Conservation (phyloP, 2,329 filamentous ascomycete species). For the Sclerotinia spermophila region DNA sequence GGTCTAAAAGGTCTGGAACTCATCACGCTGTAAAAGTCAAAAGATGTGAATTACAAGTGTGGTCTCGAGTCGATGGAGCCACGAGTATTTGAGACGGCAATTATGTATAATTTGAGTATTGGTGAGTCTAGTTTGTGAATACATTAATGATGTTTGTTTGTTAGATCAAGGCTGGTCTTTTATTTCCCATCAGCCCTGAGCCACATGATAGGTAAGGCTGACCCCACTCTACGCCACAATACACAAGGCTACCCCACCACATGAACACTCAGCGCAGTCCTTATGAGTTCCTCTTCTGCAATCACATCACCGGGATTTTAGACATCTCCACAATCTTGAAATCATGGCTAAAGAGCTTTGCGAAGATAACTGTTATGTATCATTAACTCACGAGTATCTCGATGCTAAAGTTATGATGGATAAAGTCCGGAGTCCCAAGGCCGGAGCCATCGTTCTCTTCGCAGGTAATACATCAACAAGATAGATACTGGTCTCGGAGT, state of each 20-base stretch:
- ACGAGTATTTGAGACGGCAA: not conserved
- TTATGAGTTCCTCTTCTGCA: not conserved
- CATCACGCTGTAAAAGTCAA: not conserved
- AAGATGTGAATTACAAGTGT: not conserved
- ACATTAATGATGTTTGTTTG: not conserved
- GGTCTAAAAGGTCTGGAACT: slow-evolving; percentile 16
- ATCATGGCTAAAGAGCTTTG: slow-evolving; percentile 41
- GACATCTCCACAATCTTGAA: not conserved
- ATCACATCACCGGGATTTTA: not conserved
- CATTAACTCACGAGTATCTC: slow-evolving; percentile 61
- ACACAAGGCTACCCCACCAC: not conserved
- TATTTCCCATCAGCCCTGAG: not conserved
- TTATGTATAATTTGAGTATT: not conserved
- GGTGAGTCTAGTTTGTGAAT: not conserved
- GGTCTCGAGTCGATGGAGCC: not conserved
- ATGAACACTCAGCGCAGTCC: not conserved
- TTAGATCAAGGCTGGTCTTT: slow-evolving; percentile 2
- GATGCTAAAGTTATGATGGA: slow-evolving; percentile 56
- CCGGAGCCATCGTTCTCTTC: slow-evolving; percentile 74
- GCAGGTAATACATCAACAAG: slow-evolving; percentile 50
- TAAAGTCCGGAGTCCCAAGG: slow-evolving; percentile 66
- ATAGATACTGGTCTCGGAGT: slow-evolving; percentile 9
- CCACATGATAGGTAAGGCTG: slow-evolving; percentile 4
- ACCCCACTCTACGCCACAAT: slow-evolving; percentile 1
- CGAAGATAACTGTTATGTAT: slow-evolving; percentile 59